These are phyloP conservation scores for Trichoderma koningii DNA, from an alignment of 2,329 filamentous ascomycete genomes.

Conservation along the genomic window DNA sequence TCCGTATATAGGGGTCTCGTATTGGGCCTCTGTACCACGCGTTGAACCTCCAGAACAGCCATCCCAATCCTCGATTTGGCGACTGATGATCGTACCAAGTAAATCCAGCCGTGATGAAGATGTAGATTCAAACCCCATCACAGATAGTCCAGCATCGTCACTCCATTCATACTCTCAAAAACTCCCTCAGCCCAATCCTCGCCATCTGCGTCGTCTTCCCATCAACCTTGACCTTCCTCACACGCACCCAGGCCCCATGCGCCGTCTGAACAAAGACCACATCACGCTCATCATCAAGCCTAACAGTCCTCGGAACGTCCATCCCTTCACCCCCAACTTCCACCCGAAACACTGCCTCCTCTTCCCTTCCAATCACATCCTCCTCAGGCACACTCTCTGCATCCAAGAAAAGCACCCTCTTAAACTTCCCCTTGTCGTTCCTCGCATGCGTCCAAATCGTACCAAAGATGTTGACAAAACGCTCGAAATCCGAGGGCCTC, in stretches of 20 bases:
- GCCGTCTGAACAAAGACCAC: slow-evolving; percentile 32
- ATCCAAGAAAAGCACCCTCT: slow-evolving; percentile 46
- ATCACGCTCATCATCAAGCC: slow-evolving; percentile 30
- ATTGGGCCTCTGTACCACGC: too few species aligned
- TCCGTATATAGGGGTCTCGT: too few species aligned
- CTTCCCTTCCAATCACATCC: slow-evolving; percentile 14
- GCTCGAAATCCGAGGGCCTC: slow-evolving; percentile 55
- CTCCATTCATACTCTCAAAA: slow-evolving; percentile 8
- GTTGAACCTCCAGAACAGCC: too few species aligned
- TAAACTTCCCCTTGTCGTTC: slow-evolving; percentile 32
- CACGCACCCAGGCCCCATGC: slow-evolving; percentile 33
- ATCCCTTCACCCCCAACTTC: background rate
- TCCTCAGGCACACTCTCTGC: slow-evolving; percentile 34
- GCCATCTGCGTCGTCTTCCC: slow-evolving; percentile 38
- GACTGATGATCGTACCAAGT: too few species aligned
- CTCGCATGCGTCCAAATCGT: slow-evolving; percentile 62
- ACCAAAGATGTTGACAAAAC: slow-evolving; percentile 62
- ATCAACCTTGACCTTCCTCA: slow-evolving; percentile 40
- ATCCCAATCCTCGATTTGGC: too few species aligned
- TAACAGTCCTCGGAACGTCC: slow-evolving; percentile 18
- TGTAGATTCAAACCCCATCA: too few species aligned
- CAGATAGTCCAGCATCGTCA: background rate
- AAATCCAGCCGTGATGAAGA: too few species aligned
- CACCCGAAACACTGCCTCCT: slow-evolving; percentile 30
- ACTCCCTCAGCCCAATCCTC: slow-evolving; percentile 31